Percentiles rank a stretch among this genome's conserved stretches.
Conservation (phyloP, 2,329 filamentous ascomycete genomes). For the Pyricularia pennisetigena region DNA sequence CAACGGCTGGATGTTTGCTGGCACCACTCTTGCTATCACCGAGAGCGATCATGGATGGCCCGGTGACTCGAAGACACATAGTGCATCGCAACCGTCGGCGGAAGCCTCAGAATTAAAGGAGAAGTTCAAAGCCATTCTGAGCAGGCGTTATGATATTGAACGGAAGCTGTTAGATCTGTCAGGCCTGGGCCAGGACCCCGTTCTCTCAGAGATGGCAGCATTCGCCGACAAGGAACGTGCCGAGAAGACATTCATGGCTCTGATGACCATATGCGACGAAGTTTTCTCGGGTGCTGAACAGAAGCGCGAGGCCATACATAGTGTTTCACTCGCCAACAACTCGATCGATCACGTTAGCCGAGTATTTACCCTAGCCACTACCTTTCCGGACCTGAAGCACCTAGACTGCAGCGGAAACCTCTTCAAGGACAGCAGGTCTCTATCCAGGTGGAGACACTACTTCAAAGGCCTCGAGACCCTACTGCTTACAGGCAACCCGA, state of each 20-base stretch:
- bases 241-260: constrained; percentile 81
- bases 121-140: constrained; percentile 62
- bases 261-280: constrained; percentile 78
- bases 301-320: constrained; percentile 69
- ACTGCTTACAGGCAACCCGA: constrained; percentile 67
- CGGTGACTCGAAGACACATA: constrained; percentile 16
- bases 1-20: constrained; percentile 60
- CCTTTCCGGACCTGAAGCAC: constrained; percentile 78
- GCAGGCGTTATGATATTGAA: constrained; percentile 59
- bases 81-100: constrained; percentile 33
- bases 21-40: constrained; percentile 46
- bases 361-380: constrained; percentile 66
- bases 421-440: constrained; percentile 54
- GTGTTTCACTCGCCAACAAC: constrained; percentile 75
- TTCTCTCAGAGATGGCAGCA: constrained; percentile 64
- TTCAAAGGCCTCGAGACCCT: constrained; percentile 75
- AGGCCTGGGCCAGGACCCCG: constrained; percentile 61
- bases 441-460: constrained; percentile 70
- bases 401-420: constrained; percentile 83
- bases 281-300: constrained; percentile 63
- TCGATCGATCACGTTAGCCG: constrained; percentile 61
- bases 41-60: constrained; percentile 32
- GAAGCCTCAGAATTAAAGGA: constrained; percentile 52
- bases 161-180: constrained; percentile 77
- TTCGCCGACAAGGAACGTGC: constrained; percentile 62